phyloP scores from a whole-genome alignment of 352 stramenopile genomes.

The Aphanomyces cochlioides region DNA sequence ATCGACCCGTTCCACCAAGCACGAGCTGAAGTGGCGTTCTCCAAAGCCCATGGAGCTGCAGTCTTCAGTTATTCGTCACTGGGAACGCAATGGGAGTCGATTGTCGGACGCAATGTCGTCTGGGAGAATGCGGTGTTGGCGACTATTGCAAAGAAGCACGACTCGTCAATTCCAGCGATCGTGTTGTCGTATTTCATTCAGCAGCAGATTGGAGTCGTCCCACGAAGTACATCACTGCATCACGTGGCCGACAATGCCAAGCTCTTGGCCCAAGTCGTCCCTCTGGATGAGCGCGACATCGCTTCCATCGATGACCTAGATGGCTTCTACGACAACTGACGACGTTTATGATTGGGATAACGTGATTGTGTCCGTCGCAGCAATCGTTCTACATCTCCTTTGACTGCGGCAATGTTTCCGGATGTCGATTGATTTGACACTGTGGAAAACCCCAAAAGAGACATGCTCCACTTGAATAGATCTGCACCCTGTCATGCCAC shows the following conservation, averaged over 20 bases:
- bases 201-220: constrained; percentile 37
- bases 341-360: too few species aligned
- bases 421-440: too few species aligned
- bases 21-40: constrained; percentile 33
- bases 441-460: too few species aligned
- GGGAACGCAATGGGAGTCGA: constrained; percentile 52
- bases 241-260: constrained; percentile 40
- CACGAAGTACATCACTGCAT: constrained; percentile 39
- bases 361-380: too few species aligned
- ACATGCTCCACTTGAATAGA: too few species aligned
- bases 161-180: constrained; percentile 38
- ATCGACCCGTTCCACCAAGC: constrained; percentile 70
- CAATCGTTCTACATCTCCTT: too few species aligned
- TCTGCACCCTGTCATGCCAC: too few species aligned
- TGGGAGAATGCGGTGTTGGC: constrained; percentile 16
- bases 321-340: constrained; percentile 31
- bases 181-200: constrained; percentile 50
- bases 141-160: constrained; percentile 38
- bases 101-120: constrained; percentile 20
- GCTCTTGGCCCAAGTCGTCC: constrained; percentile 37
- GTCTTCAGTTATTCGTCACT: constrained; percentile 60
- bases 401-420: too few species aligned
- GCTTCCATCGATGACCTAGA: constrained; percentile 41
- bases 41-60: constrained; percentile 39
- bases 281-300: constrained; percentile 40